Percentiles rank a stretch among this genome's conserved stretches.
phyloP scores from a whole-genome alignment of 805 yeast species.

The Wickerhamomyces strasburgensis region DNA sequence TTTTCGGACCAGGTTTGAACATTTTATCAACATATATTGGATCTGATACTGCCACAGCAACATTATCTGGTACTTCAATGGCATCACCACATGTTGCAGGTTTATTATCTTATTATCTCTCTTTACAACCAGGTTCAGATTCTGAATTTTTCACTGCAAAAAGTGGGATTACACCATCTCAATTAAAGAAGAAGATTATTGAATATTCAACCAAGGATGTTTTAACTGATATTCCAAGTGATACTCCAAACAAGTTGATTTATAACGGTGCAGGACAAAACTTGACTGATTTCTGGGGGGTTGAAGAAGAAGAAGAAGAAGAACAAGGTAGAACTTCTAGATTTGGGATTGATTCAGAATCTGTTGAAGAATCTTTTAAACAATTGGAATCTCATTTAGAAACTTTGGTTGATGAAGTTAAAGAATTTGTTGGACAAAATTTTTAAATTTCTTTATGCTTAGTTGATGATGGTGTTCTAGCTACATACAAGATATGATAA shows the following conservation, averaged over 20 bases:
- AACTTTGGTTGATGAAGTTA: constrained; percentile 12
- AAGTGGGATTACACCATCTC: constrained; percentile 58
- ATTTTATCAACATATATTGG: constrained; percentile 82
- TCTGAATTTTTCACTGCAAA: constrained; percentile 58
- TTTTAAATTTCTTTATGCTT: constrained; percentile 2
- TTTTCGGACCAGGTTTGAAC: constrained; percentile 94
- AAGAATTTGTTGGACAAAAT: constrained; percentile 15
- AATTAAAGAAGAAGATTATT: constrained; percentile 70
- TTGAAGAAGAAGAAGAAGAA: too few species aligned
- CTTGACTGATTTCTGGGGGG: constrained; percentile 31
- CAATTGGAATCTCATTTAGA: constrained; percentile 19
- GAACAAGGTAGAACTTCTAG: background rate
- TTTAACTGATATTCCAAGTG: constrained; percentile 60
- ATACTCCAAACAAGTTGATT: constrained; percentile 72
- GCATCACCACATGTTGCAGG: constrained; percentile 97
- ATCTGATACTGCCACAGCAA: constrained; percentile 68
- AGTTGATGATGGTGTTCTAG: constrained; percentile 2
- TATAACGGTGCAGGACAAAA: constrained; percentile 81
- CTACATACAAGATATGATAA: too few species aligned
- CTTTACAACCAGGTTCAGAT: constrained; percentile 72
- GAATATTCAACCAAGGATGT: constrained; percentile 59
- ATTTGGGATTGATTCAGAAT: constrained; percentile 4
- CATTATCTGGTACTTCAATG: constrained; percentile 95
- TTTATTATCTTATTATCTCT: constrained; percentile 79
- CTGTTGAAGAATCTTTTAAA: constrained; percentile 18